Evolutionary conservation across 75 land plant genomes (phyloP), one percentile per base, ranked within the genome.

Genomic region (Adiantum capillusveneris): DNA sequence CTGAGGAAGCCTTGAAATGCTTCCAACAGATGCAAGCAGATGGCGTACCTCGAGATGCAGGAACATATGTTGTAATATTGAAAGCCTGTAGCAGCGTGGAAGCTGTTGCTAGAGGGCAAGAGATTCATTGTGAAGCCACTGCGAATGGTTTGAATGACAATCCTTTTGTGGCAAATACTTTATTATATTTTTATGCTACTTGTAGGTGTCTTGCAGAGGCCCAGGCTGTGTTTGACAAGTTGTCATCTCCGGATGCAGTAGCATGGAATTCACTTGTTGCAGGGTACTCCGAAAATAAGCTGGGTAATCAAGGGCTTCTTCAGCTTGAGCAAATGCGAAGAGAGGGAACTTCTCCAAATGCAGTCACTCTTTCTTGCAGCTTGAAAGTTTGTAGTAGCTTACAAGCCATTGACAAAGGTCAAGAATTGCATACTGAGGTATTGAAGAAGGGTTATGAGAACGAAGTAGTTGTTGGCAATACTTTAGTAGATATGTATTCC

Each of bases 31-130:
- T 82, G 82, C 27, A 48, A 53, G 44, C 41, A 11, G 49, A 31
- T 1, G 84, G 69, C 13, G 59, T 75, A n/a, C 29, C 14, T 2
- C 79, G 69, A n/a, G 65, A 71, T 44, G 75, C 76, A 36, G 82
- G 63, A 22, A 79, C 81, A 11, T 72, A 73, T 41, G 68, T 72
- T 0, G 59, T 78, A 29, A 52, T 75, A 65, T 57, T 82, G 16
- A 76, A 80, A 37, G 85, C 85, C 11, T 79, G 68, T 57, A 57
- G 34, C 17, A 43, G 17, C 9, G 34, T 61, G 31, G 11, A 44
- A 37, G 45, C 53, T n/a, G n/a, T 66, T n/a, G 58, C 53, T n/a
- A n/a, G 58, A 51, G 77, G 78, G 1, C 57, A 53, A 62, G 5
- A 24, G 20, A 68, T 82, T 17, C 83, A 80, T 57, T 70, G 70